phyloP scores from a whole-genome alignment of 768 basidiomycete species.

The Boletus bicolor region DNA sequence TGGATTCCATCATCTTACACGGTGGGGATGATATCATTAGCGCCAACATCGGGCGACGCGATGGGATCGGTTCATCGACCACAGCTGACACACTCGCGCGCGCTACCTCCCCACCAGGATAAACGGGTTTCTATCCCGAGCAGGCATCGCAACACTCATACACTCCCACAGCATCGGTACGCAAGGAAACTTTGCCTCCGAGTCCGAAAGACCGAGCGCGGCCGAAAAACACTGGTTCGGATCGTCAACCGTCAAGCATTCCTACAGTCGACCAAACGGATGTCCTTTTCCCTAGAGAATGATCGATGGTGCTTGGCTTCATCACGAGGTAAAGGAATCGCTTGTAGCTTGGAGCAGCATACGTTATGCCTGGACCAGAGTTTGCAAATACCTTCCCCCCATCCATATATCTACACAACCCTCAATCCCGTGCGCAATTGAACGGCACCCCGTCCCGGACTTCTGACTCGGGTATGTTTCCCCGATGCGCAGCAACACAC shows the following conservation, averaged over 20 bases:
- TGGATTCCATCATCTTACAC: conserved; percentile 5
- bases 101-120: neutral
- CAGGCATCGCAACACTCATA: neutral
- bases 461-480: neutral
- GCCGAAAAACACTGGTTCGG: neutral
- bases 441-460: neutral
- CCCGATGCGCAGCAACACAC: neutral
- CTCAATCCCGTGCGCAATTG: neutral
- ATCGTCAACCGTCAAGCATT: neutral
- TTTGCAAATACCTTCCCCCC: neutral
- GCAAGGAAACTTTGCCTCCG: neutral
- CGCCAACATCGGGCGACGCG: conserved; percentile 4
- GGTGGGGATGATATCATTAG: conserved; percentile 6
- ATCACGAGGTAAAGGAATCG: neutral
- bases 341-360: neutral
- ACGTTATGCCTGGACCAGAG: neutral
- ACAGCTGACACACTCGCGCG: neutral
- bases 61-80: neutral
- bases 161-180: neutral
- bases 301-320: neutral
- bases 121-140: neutral
- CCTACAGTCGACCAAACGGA: neutral
- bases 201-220: neutral
- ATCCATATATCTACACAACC: neutral
- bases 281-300: neutral